phyloP scores from a whole-genome alignment of 2,329 filamentous ascomycete species.

The Trichoderma koningii region DNA sequence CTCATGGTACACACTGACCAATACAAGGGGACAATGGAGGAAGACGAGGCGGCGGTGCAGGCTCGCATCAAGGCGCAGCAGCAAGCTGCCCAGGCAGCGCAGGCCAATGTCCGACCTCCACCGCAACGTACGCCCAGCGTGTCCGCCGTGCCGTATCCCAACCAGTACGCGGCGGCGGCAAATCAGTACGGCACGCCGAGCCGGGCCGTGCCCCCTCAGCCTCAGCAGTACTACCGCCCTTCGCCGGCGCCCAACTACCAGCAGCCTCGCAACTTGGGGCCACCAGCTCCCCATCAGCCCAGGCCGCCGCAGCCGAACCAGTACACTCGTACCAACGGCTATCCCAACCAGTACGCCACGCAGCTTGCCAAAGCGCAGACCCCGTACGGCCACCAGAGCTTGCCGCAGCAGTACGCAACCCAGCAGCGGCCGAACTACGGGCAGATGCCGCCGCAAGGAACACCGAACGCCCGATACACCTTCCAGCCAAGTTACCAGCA shows the following conservation, averaged over 20 bases:
- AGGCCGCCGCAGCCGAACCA: constrained; percentile 46
- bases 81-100: constrained; percentile 37
- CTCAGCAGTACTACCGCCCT: constrained; percentile 50
- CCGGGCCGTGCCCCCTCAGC: constrained; percentile 47
- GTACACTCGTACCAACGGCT: constrained; percentile 54
- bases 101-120: constrained; percentile 42
- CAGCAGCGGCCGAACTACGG: constrained; percentile 50
- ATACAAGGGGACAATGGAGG: constrained; percentile 79
- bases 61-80: constrained; percentile 50
- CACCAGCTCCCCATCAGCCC: constrained; percentile 37
- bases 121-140: constrained; percentile 44
- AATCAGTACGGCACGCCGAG: constrained; percentile 52
- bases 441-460: constrained; percentile 47
- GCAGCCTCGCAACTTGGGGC: constrained; percentile 42
- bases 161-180: constrained; percentile 45
- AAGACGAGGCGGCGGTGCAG: constrained; percentile 68
- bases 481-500: constrained; percentile 45
- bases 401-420: constrained; percentile 51
- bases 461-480: constrained; percentile 47
- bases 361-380: constrained; percentile 56
- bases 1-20: constrained; percentile 72
- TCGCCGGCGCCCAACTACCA: constrained; percentile 47
- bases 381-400: constrained; percentile 54
- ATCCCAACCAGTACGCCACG: constrained; percentile 49
- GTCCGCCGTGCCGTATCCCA: constrained; percentile 45